Evolutionary conservation across 768 basidiomycete species (phyloP).

Genomic region (Russula brevipes): DNA sequence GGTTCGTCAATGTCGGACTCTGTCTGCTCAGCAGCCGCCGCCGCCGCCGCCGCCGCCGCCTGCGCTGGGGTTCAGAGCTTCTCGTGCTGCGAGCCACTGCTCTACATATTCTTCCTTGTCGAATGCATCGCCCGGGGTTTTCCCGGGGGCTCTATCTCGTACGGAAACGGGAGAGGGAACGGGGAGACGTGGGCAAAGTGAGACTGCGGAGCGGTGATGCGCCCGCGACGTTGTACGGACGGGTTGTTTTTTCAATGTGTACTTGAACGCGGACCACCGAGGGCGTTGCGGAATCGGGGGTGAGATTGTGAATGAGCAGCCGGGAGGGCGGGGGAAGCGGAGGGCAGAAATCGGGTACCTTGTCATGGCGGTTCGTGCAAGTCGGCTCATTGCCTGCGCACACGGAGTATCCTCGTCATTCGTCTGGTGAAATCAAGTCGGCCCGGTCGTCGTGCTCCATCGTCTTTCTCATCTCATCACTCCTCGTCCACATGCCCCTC

Average conservation of each 20-base stretch:
- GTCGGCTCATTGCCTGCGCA: too few relatives aligned
- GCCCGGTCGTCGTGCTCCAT: neutral
- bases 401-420: neutral
- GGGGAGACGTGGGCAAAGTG: slow-evolving; percentile 85
- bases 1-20: slow-evolving; percentile 30
- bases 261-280: slow-evolving; percentile 48
- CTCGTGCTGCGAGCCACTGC: slow-evolving; percentile 64
- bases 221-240: slow-evolving; percentile 64
- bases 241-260: slow-evolving; percentile 49
- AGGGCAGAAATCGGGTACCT: slow-evolving; percentile 45
- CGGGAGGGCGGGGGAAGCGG: slow-evolving; percentile 43
- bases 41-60: slow-evolving; percentile 25
- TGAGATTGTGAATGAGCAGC: slow-evolving; percentile 43
- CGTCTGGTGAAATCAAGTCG: neutral
- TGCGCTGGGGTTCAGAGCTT: slow-evolving; percentile 51
- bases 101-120: slow-evolving; percentile 66
- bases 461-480: neutral
- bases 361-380: neutral
- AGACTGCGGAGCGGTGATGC: slow-evolving; percentile 48
- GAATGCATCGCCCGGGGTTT: slow-evolving; percentile 43
- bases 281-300: slow-evolving; percentile 55
- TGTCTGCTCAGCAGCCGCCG: slow-evolving; percentile 12
- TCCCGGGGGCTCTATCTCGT: slow-evolving; percentile 54
- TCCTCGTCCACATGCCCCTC: slow-evolving; percentile 19
- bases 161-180: slow-evolving; percentile 79